Evolutionary conservation across 1,284 basidiomycete species (phyloP), one percentile per base, ranked within the genome.

Genomic region (Coriolopsis trogii): DNA sequence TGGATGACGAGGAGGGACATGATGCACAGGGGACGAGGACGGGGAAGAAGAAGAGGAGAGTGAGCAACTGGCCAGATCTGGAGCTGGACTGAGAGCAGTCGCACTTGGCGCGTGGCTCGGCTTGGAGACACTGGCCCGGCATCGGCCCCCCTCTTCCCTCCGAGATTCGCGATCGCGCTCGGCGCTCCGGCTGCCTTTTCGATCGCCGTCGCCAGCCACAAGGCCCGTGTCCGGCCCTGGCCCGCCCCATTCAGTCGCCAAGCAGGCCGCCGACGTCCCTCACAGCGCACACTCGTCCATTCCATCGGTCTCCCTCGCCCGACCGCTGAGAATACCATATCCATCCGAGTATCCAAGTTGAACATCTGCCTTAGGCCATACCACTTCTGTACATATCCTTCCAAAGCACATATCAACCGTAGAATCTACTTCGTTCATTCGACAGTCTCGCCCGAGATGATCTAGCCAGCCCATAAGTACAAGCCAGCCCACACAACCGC

Each of bases 361-460:
- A n/a, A n/a, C n/a, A n/a, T n/a, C n/a, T n/a, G n/a, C n/a, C n/a
- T n/a, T n/a, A n/a, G n/a, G n/a, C n/a, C n/a, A n/a, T n/a, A n/a
- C n/a, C n/a, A n/a, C n/a, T n/a, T n/a, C n/a, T n/a, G n/a, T n/a
- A n/a, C n/a, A n/a, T n/a, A n/a, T n/a, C n/a, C n/a, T n/a, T n/a
- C n/a, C n/a, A n/a, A n/a, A n/a, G n/a, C n/a, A n/a, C 33, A 34
- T 6, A 16, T 18, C 33, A 8, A 16, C 33, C 15, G 25, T 26
- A 21, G 16, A 28, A 20, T 24, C 23, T 15, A 13, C 4, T 26
- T 24, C 20, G n/a, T 46, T 59, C 57, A 72, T 34, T 52, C 60
- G 25, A 76, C 54, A 28, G 67, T 70, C 62, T 67, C 61, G 8
- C 75, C 73, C 37, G 74, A 75, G 63, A 69, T 66, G 42, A 77